Base-by-base conservation (phyloP, 768 basidiomycete genomes). In the Trametes cingulata region DNA sequence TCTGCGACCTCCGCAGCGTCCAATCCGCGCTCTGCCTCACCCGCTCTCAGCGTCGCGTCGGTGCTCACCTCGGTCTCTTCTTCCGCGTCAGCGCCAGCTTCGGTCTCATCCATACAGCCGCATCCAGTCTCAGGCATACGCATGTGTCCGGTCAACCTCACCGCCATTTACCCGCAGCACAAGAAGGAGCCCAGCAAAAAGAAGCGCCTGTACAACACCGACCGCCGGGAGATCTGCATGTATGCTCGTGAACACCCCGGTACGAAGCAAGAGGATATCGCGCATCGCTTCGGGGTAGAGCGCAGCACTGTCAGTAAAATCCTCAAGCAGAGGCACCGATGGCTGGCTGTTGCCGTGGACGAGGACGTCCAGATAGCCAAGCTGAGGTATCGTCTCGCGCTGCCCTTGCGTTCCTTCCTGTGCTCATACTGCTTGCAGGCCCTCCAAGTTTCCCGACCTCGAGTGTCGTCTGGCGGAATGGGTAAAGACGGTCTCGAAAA, bases 231-330 rank as follows among this genome's bases (percentile, higher is more conserved):
- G 15, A 93, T 95, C 57, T 94, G 93, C 67, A 56, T 78, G 13
- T 88, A 84, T 70, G 83, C 86, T 60, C 74, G 78, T 52, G 74
- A 84, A 3, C 77, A 91, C 67, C 89, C 88, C 0, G 82, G 82
- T 52, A 78, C 83, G 19, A 83, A 89, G 59, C 93, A 95, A 72
- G 91, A 94, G 68, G 90, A 93, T 69, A 92, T 95, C 66, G 93
- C 88, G 5, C 76, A 77, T 12, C 75, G 76, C 33, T 95, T 88
- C 70, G 83, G 84, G 50, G 88, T 94, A 60, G 93, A 95, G 69
- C 85, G 93, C 52, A 94, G 91, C 75, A 95, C 93, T n/a, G 88
- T 95, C 72, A 91, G 89, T 75, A 95, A 95, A 76, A 94, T 93
- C 63, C 80, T 95, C 65, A 94, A 94, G 73, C 77, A 88, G 68